phyloP scores from a whole-genome alignment of 2,329 filamentous ascomycete species.

The Neoarthrinium moseri region DNA sequence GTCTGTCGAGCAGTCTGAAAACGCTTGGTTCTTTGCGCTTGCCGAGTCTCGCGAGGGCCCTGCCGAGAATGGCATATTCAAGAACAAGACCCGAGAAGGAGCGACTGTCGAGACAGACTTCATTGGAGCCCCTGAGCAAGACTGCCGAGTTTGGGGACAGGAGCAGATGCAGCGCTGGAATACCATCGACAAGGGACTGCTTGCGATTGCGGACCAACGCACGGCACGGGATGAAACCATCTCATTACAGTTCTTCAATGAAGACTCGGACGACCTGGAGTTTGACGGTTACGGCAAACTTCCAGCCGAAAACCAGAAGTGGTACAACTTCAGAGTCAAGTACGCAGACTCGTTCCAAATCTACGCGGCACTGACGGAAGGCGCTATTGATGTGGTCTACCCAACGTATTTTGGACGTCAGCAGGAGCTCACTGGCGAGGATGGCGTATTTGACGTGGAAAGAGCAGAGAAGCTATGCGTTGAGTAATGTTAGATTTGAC shows the following conservation, averaged over 20 bases:
- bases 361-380: neutral
- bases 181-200: neutral
- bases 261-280: neutral
- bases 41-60: slow-evolving; percentile 1
- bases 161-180: slow-evolving; percentile 7
- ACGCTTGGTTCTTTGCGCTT: neutral
- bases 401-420: slow-evolving; percentile 11
- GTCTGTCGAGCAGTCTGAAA: neutral
- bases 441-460: slow-evolving; percentile 11
- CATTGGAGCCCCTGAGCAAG: slow-evolving; percentile 7
- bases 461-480: slow-evolving; percentile 1
- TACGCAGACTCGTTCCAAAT: slow-evolving; percentile 4
- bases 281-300: slow-evolving; percentile 3
- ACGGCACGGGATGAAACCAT: slow-evolving; percentile 1
- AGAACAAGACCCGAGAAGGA: slow-evolving; percentile 1
- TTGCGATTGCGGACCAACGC: slow-evolving; percentile 11
- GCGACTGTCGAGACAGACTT: slow-evolving; percentile 9
- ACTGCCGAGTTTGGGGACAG: slow-evolving; percentile 9
- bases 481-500: neutral
- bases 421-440: slow-evolving; percentile 8
- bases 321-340: slow-evolving; percentile 9
- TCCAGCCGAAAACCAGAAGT: slow-evolving; percentile 3
- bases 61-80: neutral
- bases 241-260: slow-evolving; percentile 2
- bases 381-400: slow-evolving; percentile 7